Conservation (phyloP, 2,329 filamentous ascomycete species). For the Magnaporthales sp. region DNA sequence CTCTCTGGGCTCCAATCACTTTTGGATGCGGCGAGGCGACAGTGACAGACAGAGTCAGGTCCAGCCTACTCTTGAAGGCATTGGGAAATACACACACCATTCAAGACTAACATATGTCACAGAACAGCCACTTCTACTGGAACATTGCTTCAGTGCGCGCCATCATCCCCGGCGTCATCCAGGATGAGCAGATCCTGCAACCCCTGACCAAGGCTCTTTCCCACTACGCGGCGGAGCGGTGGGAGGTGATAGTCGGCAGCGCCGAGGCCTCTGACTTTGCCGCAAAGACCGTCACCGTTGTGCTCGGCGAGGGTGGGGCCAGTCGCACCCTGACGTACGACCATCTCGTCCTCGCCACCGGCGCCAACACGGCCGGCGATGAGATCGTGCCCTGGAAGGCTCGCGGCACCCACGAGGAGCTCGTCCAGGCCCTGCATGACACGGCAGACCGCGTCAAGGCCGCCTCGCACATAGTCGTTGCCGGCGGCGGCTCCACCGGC, state of each 20-base stretch:
- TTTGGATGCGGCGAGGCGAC: no score
- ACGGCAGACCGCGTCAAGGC: conserved; percentile 30
- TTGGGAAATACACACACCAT: no score
- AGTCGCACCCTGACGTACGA: conserved; percentile 35
- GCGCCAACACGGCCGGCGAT: conserved; percentile 29
- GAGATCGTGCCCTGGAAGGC: conserved; percentile 44
- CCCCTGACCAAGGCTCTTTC: conserved; percentile 40
- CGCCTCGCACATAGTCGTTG: conserved; percentile 46
- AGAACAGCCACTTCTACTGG: conserved; percentile 52
- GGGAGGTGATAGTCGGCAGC: conserved; percentile 43
- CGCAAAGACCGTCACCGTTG: conserved; percentile 35
- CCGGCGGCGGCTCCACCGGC: conserved; percentile 46
- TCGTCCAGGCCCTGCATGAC: conserved; percentile 27
- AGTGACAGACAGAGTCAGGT: no score
- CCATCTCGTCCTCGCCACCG: conserved; percentile 50
- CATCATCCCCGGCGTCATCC: conserved; percentile 40
- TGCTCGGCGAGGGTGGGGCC: conserved; percentile 9
- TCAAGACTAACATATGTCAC: not conserved
- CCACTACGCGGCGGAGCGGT: conserved; percentile 38
- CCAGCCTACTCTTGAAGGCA: not conserved
- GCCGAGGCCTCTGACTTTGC: conserved; percentile 33
- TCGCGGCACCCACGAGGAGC: conserved; percentile 35
- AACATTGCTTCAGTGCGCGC: conserved; percentile 47
- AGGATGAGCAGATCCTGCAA: conserved; percentile 39
- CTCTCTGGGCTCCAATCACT: not conserved